Percentiles rank a stretch among this genome's conserved stretches.
These are phyloP conservation scores for Phylloporus arenicola DNA, from an alignment of 768 basidiomycete genomes.

Conservation along the genomic window DNA sequence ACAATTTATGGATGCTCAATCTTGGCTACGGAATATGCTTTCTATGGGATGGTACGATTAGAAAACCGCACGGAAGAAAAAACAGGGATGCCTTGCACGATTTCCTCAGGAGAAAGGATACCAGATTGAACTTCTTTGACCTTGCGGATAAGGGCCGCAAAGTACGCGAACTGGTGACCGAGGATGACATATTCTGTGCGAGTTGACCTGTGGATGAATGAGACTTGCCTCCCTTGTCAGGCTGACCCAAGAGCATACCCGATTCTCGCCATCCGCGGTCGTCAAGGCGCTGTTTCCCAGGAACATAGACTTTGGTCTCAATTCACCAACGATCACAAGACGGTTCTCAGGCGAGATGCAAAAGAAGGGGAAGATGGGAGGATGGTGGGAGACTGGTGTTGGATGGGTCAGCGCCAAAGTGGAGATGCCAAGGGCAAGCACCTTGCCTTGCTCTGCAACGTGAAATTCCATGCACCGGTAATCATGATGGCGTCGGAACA, in stretches of 20 bases:
- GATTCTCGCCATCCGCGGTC: constrained; percentile 93
- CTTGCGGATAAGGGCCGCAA: constrained; percentile 90
- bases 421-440: not conserved
- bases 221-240: too few relatives aligned
- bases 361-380: constrained; percentile 92
- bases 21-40: constrained; percentile 98
- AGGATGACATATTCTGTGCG: too few relatives aligned
- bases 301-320: constrained; percentile 93
- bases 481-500: constrained; percentile 93
- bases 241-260: too few relatives aligned
- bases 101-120: constrained; percentile 97
- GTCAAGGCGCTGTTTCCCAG: constrained; percentile 96
- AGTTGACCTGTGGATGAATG: too few relatives aligned
- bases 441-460: constrained; percentile 87
- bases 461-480: constrained; percentile 92
- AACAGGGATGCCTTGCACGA: constrained; percentile 43
- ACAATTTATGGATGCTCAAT: constrained; percentile 98
- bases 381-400: too few relatives aligned
- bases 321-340: constrained; percentile 82
- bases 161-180: constrained; percentile 87
- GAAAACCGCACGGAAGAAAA: constrained; percentile 1
- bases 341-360: constrained; percentile 90
- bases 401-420: constrained; percentile 3
- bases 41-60: constrained; percentile 45
- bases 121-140: constrained; percentile 98